phyloP scores from a whole-genome alignment of 177 flowering plant genomes.

The Vitis hybrid region DNA sequence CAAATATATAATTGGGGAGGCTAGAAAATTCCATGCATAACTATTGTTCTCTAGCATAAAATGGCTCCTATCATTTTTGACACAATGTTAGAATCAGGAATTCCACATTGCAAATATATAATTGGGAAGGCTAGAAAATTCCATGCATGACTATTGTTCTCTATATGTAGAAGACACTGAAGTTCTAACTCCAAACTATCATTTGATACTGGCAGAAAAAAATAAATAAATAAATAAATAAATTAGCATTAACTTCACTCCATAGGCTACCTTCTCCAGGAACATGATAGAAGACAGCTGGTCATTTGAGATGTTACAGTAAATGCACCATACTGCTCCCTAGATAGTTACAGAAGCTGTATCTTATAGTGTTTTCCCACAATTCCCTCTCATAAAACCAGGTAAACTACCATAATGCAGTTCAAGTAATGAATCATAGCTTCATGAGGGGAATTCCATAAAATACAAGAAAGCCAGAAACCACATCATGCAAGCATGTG shows the following conservation, averaged over 20 bases:
- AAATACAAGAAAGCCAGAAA: too few species aligned
- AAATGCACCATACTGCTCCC: neutral
- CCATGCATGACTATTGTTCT: neutral
- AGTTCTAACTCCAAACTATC: too few species aligned
- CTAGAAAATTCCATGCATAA: neutral
- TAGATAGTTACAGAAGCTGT: neutral
- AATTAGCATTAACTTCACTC: neutral
- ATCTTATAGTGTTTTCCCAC: too few species aligned
- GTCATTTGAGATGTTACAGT: neutral
- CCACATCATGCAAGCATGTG: too few species aligned
- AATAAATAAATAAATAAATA: neutral
- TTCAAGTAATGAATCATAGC: neutral
- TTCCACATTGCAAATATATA: neutral
- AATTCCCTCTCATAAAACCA: neutral
- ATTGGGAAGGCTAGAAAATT: too few species aligned
- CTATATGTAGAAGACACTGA: neutral
- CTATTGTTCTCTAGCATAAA: neutral
- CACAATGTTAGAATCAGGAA: neutral
- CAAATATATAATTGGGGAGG: too few species aligned
- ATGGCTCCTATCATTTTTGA: neutral
- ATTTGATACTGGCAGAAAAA: too few species aligned
- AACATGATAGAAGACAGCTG: neutral
- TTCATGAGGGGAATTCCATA: too few species aligned
- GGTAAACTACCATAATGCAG: slow-evolving; percentile 1
- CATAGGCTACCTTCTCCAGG: neutral